Base-by-base conservation (phyloP, 2,329 filamentous ascomycete genomes). In the Aspergillus ustus region DNA sequence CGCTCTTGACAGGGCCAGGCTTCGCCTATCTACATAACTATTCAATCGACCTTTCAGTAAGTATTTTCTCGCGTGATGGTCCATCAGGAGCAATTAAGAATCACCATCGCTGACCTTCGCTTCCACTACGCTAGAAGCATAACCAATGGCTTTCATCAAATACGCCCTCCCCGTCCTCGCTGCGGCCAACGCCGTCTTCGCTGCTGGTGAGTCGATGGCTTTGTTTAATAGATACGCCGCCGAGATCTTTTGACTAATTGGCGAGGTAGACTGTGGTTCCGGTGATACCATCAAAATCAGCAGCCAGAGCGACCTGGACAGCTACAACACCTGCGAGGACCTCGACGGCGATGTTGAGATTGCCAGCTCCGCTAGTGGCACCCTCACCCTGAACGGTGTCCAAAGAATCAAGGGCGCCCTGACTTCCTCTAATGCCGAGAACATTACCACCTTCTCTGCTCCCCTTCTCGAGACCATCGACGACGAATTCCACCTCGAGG, bases 291-390 rank as follows among this genome's bases (percentile, higher is more conserved):
- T 81, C 75, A 67, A 84, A 79, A 78, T 81, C 76, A 62, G 88
- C 85, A 68, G 83, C 92, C 80, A 83, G 84, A 76, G 82, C 76
- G 80, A 80, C 76, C 85, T 86, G 69, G 84, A 91, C 73, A 87
- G 85, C 60, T 80, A 94, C 63, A 76, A 84, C 57, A 72, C 74
- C 66, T 97, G 93, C 85, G 75, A 79, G n/a, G 90, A 85, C 59
- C 84, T 91, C 74, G 80, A 85, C 55, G 92, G 90, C 72, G 84
- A 85, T 75, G 82, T 97, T 64, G 83, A 86, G 65, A 84, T 96
- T 67, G 83, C 83, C 64, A 81, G 82, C 43, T 74, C 76, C 55
- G 83, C 87, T 44, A 78, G 83, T 55, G 85, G 85, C 51, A 76
- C 78, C 64, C 83, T 97, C 68, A 78, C 81, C 58, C 78, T 97